Conservation (phyloP, 805 yeast genomes). For the Brettanomyces custersianus region DNA sequence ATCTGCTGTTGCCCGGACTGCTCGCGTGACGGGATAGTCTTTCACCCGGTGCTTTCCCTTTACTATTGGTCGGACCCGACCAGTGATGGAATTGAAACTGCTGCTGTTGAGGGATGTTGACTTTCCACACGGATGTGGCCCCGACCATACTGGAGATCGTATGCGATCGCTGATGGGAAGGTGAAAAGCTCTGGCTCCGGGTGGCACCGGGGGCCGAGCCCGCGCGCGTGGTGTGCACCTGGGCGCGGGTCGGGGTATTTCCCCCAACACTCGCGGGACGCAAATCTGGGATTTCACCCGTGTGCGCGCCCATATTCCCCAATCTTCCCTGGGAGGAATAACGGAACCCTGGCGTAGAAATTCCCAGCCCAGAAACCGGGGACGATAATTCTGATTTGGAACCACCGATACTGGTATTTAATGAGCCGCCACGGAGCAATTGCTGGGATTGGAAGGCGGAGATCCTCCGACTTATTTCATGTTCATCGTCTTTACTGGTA, state of each 20-base stretch:
- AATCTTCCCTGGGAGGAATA: not conserved
- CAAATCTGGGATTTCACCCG: not conserved
- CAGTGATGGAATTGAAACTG: conserved; percentile 29
- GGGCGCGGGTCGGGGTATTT: not conserved
- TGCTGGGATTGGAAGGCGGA: too few relatives aligned
- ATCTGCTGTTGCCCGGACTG: not conserved
- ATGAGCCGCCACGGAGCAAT: too few relatives aligned
- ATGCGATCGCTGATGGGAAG: conserved; percentile 19
- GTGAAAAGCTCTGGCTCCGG: not conserved
- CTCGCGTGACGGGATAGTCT: too few relatives aligned
- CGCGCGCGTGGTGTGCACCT: not conserved
- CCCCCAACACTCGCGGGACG: not conserved
- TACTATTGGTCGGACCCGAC: conserved; percentile 21
- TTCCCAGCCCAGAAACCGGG: not conserved
- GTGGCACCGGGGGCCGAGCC: not conserved
- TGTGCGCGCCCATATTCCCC: not conserved
- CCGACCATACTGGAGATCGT: conserved; percentile 17
- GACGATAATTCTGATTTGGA: too few relatives aligned
- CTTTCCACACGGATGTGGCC: conserved; percentile 27
- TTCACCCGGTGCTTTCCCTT: too few relatives aligned
- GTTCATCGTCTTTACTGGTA: too few relatives aligned
- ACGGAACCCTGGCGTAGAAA: too few relatives aligned
- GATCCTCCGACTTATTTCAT: too few relatives aligned
- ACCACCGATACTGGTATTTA: too few relatives aligned
- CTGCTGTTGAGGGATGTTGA: conserved; percentile 23